Percentiles rank a stretch among this genome's conserved stretches.
Conservation (phyloP, 768 basidiomycete genomes). For the Macrocybe gigantea region DNA sequence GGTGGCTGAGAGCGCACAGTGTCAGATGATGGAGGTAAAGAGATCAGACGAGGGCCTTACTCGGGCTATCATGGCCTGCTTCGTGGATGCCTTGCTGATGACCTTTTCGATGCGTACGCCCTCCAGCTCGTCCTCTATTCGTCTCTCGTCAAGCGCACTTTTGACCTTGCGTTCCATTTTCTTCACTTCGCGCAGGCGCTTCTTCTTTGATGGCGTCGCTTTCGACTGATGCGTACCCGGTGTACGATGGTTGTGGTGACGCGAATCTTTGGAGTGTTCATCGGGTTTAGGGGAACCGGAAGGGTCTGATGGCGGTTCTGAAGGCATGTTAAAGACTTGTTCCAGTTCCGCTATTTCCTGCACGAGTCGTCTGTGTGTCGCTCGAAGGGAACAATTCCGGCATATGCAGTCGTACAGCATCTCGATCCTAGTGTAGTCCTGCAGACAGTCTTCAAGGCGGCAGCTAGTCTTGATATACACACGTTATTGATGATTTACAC, state of each 20-base stretch:
- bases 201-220: constrained; percentile 68
- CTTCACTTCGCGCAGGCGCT: constrained; percentile 64
- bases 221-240: constrained; percentile 15
- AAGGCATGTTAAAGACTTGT: constrained; percentile 12
- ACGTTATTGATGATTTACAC: background rate
- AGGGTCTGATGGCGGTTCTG: too few relatives aligned
- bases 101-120: constrained; percentile 79
- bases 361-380: constrained; percentile 62
- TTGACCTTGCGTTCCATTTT: constrained; percentile 58
- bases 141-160: constrained; percentile 60
- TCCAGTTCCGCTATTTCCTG: constrained; percentile 59
- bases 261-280: too few relatives aligned
- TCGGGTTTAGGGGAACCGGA: constrained; percentile 22
- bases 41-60: constrained; percentile 35
- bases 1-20: constrained; percentile 56
- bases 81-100: constrained; percentile 68
- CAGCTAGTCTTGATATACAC: constrained; percentile 45
- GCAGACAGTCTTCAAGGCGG: constrained; percentile 75
- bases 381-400: constrained; percentile 80
- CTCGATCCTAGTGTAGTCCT: constrained; percentile 87
- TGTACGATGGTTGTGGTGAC: too few relatives aligned
- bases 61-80: constrained; percentile 89
- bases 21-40: background rate
- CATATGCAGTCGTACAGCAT: constrained; percentile 89
- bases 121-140: constrained; percentile 80